These are phyloP conservation scores for Aureobasidium uvarum DNA, from an alignment of 2,329 filamentous ascomycete species.

Conservation along the genomic window DNA sequence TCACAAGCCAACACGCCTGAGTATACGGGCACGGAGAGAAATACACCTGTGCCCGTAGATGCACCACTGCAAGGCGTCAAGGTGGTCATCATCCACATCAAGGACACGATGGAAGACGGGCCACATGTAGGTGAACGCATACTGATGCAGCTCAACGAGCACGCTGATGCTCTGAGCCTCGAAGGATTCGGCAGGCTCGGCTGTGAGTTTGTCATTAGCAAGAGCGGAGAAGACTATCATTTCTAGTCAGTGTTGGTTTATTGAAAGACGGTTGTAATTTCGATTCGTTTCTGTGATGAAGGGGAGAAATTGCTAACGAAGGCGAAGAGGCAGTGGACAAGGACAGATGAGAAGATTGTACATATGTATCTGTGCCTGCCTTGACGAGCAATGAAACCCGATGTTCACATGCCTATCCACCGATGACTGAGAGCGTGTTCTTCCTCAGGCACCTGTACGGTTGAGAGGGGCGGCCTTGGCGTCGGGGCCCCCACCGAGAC, in stretches of 20 bases:
- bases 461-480: constrained; percentile 11
- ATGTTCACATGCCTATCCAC: background rate
- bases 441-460: background rate
- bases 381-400: background rate
- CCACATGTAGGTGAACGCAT: constrained; percentile 65
- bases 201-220: constrained; percentile 74
- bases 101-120: constrained; percentile 76
- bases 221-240: constrained; percentile 59
- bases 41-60: constrained; percentile 17
- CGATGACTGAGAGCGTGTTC: background rate
- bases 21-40: constrained; percentile 2
- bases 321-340: background rate
- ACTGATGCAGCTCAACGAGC: constrained; percentile 63
- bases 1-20: constrained; percentile 4
- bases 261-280: background rate
- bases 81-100: constrained; percentile 89
- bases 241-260: constrained; percentile 38
- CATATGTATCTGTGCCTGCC: background rate
- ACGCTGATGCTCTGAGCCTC: constrained; percentile 52
- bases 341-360: background rate
- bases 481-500: background rate
- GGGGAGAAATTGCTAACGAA: background rate
- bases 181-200: constrained; percentile 61
- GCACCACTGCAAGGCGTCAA: constrained; percentile 67
- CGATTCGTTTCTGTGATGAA: background rate